A percentile compares a stretch with the other conserved stretches of the same genome.
Conservation (phyloP, 1,139 yeast genomes). For the Blastobotrys buckinghamii region DNA sequence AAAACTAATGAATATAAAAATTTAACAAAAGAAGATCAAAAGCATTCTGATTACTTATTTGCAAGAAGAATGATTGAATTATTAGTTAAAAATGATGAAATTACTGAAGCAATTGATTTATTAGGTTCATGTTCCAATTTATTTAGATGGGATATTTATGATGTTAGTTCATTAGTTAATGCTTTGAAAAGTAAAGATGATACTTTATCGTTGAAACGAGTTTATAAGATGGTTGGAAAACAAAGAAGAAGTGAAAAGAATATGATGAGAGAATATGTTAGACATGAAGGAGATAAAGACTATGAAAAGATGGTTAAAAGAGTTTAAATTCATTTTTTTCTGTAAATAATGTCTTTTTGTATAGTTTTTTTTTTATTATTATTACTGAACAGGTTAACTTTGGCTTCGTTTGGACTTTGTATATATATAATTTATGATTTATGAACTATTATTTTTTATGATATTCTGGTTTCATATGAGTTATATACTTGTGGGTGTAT, state of each 20-base stretch:
- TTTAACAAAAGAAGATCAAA: slow-evolving; percentile 34
- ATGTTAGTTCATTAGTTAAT: slow-evolving; percentile 24
- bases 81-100: slow-evolving; percentile 45
- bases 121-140: slow-evolving; percentile 60
- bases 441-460: no score
- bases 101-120: slow-evolving; percentile 66
- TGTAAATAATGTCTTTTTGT: background rate
- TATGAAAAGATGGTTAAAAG: background rate
- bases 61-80: slow-evolving; percentile 58
- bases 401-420: no score
- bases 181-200: slow-evolving; percentile 40
- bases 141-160: slow-evolving; percentile 56
- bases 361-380: background rate
- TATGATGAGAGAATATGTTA: slow-evolving; percentile 6
- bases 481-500: no score
- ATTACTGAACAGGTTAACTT: no score
- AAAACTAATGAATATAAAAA: slow-evolving; percentile 46
- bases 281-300: slow-evolving; percentile 8
- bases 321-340: background rate
- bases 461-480: no score
- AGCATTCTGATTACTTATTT: slow-evolving; percentile 57
- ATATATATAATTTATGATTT: no score
- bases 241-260: background rate
- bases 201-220: slow-evolving; percentile 13
- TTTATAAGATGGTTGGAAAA: slow-evolving; percentile 6